Base-by-base conservation (phyloP, 148 eudicot genomes). In the Polygonum maritimum region DNA sequence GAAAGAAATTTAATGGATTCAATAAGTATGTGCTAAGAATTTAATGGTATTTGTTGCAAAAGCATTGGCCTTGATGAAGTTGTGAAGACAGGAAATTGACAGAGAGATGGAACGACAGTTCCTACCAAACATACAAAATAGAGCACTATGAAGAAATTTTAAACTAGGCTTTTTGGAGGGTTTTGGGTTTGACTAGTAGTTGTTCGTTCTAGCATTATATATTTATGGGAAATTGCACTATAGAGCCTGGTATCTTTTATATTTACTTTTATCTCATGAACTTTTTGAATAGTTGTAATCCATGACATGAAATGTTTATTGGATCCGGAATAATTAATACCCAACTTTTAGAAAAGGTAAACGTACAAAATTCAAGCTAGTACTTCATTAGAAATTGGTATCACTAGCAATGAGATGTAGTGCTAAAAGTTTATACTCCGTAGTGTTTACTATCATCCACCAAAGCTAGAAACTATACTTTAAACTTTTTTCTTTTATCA, bases 151-250 rank as follows among this genome's bases (percentile, higher is more conserved):
- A 8, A 12, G 33, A 14, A 33, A 12, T 35, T 18, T 52, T 16
- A 52, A 52, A 13, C 55, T 1, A 55, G 22, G 22, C 21, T 55
- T 55, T 55, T 55, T 55, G 62, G 63, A 57, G 71, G 69, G 39
- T 33, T 63, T 63, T 31, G 69, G 69, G 71, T 67, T 67, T 67
- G 71, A 67, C 71, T 11, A 67, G 71, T 67, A 67, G 71, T 67
- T 67, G 71, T 67, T 67, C 15, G 11, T 31, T 62, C 44, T 5
- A 5, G 8, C 4, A 16, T n/a, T 16, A 49, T 16, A 49, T 44
- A 44, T 44, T 51, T 2, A 8, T 51, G 9, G 57, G 57, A 51
- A 51, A 15, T 51, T 51, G 21, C 19, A 51, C 7, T 51, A 4
- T 51, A 14, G 57, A 9, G 4, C 19, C 57, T 16, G 6, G 57